Conservation (phyloP, 805 yeast genomes). For the Alloascoidea hylecoeti region DNA sequence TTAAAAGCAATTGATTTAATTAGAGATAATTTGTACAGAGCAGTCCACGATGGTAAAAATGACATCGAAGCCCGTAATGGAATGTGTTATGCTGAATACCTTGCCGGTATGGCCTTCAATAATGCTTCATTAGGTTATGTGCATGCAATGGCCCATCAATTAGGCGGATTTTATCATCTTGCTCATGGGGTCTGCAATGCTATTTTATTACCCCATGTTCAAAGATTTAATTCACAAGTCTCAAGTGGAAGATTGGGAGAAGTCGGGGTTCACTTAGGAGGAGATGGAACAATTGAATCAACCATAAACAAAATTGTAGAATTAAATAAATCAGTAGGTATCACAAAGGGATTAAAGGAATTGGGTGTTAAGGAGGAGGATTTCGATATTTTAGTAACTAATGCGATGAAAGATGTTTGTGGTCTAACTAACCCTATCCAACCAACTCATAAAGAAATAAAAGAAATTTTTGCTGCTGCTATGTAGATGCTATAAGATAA, state of each 20-base stretch:
- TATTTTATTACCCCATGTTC: conserved; percentile 13
- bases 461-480: conserved; percentile 7
- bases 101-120: conserved; percentile 15
- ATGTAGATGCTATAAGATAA: too few relatives aligned
- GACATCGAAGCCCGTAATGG: conserved; percentile 11
- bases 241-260: conserved; percentile 10
- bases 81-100: conserved; percentile 13
- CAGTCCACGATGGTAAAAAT: conserved; percentile 10
- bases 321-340: conserved; percentile 8
- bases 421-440: conserved; percentile 12
- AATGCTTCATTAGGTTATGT: conserved; percentile 13
- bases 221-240: conserved; percentile 8
- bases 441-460: conserved; percentile 12
- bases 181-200: conserved; percentile 15
- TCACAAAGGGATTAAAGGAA: conserved; percentile 11
- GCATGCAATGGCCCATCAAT: conserved; percentile 14
- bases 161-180: conserved; percentile 13
- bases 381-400: conserved; percentile 10
- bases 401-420: conserved; percentile 14
- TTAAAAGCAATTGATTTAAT: conserved; percentile 13
- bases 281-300: conserved; percentile 9
- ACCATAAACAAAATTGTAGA: conserved; percentile 8
- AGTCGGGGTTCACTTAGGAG: conserved; percentile 10
- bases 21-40: conserved; percentile 8
- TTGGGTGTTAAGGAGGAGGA: conserved; percentile 12